Conservation (phyloP, 345 rosid genomes). For the Sisymbrium altissimum region DNA sequence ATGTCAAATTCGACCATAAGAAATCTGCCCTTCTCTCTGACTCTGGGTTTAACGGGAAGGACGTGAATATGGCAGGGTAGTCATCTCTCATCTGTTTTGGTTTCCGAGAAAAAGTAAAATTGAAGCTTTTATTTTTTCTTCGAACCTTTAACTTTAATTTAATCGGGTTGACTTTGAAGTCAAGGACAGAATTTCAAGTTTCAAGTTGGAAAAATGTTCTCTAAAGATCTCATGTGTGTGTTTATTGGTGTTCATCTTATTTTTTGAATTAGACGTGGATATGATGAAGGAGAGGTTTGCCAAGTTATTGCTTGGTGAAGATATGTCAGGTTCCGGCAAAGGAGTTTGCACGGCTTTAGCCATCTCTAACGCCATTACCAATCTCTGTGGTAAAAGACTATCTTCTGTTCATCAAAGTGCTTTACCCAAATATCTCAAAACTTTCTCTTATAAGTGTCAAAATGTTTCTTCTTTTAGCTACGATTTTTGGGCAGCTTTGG, state of each 20-base stretch:
- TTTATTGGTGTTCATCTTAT: not conserved
- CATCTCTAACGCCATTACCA: slow-evolving; percentile 90
- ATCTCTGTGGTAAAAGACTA: slow-evolving; percentile 65
- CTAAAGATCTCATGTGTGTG: not conserved
- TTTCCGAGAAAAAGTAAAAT: not conserved
- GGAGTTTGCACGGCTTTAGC: slow-evolving; percentile 91
- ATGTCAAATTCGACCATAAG: slow-evolving; percentile 36
- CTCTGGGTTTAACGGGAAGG: slow-evolving; percentile 36
- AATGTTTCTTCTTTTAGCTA: slow-evolving; percentile 43
- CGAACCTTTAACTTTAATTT: not conserved
- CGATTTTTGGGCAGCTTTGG: slow-evolving; percentile 93
- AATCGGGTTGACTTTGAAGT: not conserved
- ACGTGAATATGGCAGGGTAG: slow-evolving; percentile 54
- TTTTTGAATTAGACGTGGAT: slow-evolving; percentile 50
- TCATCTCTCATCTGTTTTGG: slow-evolving; percentile 25
- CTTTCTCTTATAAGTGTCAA: not conserved
- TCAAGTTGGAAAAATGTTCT: not conserved
- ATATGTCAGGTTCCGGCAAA: slow-evolving; percentile 96
- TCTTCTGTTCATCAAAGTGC: not conserved
- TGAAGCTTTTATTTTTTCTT: not conserved
- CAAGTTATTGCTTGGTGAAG: slow-evolving; percentile 92
- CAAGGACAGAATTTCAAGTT: not conserved
- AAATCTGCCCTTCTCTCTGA: slow-evolving; percentile 29
- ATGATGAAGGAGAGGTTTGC: slow-evolving; percentile 98
- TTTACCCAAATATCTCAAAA: not conserved